Evolutionary conservation across 1,139 yeast genomes (phyloP).

Genomic region (Suhomyces coccinellae): DNA sequence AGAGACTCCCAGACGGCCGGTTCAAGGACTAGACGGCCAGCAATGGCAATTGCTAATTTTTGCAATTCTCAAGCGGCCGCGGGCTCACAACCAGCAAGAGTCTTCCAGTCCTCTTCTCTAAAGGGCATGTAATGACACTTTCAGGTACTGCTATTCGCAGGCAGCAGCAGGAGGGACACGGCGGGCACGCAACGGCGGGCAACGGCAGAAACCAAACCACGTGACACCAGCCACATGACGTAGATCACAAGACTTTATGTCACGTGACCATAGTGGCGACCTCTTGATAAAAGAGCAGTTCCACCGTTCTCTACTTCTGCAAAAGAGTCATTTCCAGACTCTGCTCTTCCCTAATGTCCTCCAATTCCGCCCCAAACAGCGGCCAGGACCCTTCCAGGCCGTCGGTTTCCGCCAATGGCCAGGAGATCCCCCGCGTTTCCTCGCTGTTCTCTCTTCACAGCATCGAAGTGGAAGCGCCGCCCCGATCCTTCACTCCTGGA

Average conservation of each 20-base stretch:
- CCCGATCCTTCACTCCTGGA: slow-evolving; percentile 11
- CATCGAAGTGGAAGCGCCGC: slow-evolving; percentile 5
- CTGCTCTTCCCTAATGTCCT: not conserved
- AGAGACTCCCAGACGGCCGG: too few relatives aligned
- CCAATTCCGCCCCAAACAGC: not conserved
- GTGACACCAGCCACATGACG: too few relatives aligned
- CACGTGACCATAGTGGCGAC: not conserved
- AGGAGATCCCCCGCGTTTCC: slow-evolving; percentile 10
- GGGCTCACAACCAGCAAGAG: too few relatives aligned
- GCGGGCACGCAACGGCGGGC: too few relatives aligned
- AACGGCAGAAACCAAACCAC: too few relatives aligned
- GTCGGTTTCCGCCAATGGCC: slow-evolving; percentile 23
- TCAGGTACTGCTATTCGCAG: too few relatives aligned
- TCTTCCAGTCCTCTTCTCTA: too few relatives aligned
- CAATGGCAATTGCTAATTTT: too few relatives aligned
- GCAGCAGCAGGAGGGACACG: too few relatives aligned
- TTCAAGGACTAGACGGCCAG: too few relatives aligned
- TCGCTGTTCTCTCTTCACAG: slow-evolving; percentile 6
- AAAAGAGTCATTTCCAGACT: not conserved
- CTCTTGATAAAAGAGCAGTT: not conserved
- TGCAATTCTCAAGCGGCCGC: too few relatives aligned
- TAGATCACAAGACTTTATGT: not conserved
- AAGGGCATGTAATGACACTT: too few relatives aligned
- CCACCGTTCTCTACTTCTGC: not conserved
- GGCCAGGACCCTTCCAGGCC: slow-evolving; percentile 14